These are phyloP conservation scores for Diaporthe capsici DNA, from an alignment of 2,329 filamentous ascomycete genomes.

Conservation along the genomic window DNA sequence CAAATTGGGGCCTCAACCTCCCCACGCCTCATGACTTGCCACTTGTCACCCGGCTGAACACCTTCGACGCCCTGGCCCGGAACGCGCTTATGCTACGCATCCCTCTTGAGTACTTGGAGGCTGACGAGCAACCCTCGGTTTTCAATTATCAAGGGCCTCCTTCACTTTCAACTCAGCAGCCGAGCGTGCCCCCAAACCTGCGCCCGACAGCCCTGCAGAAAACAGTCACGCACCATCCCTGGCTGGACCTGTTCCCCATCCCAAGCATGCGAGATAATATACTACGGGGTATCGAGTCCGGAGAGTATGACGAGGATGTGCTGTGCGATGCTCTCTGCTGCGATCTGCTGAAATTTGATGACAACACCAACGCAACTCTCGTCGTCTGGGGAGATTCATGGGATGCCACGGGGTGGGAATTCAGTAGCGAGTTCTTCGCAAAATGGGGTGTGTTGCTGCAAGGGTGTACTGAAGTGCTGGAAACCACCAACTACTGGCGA, in stretches of 20 bases:
- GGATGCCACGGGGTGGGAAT: conserved; percentile 4
- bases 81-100: neutral
- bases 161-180: neutral
- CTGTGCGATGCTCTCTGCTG: conserved; percentile 1
- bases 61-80: conserved; percentile 20
- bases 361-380: neutral
- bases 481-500: conserved; percentile 3
- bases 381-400: conserved; percentile 8
- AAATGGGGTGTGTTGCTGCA: neutral
- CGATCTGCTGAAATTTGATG: neutral
- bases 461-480: neutral
- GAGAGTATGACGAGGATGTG: neutral
- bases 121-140: neutral
- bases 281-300: neutral
- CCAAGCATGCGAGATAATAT: neutral
- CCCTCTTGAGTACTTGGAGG: conserved; percentile 5
- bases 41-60: neutral
- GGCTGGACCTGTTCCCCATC: neutral
- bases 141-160: neutral
- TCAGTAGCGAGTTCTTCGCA: neutral
- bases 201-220: neutral
- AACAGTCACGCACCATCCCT: neutral
- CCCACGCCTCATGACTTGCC: neutral
- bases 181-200: neutral
- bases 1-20: neutral